Evolutionary conservation across 2,329 filamentous ascomycete species (phyloP).

Genomic region (Hypoxylon sp.): DNA sequence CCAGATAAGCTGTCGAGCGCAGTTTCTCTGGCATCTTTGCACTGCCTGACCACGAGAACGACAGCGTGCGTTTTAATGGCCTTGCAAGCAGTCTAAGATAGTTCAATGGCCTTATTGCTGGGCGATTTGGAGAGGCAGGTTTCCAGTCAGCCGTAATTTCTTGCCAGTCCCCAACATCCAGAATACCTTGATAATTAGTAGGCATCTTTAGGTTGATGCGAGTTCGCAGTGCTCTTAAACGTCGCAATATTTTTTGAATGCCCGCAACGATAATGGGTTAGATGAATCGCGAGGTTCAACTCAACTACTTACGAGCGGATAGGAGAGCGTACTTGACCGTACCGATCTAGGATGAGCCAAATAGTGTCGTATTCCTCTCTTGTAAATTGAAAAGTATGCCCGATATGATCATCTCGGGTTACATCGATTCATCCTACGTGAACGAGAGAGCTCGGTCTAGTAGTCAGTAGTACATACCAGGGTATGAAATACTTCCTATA

Average conservation of each 20-base stretch:
- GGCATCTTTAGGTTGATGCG: slow-evolving; percentile 50
- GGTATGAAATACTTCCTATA: slow-evolving; percentile 4
- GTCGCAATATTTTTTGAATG: neutral
- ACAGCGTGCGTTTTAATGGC: slow-evolving; percentile 23
- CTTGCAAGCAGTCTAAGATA: slow-evolving; percentile 1
- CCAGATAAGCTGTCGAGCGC: slow-evolving; percentile 71
- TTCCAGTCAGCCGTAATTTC: slow-evolving; percentile 53
- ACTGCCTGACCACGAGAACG: slow-evolving; percentile 35
- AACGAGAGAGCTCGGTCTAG: slow-evolving; percentile 5
- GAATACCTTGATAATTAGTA: slow-evolving; percentile 52
- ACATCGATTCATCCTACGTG: neutral
- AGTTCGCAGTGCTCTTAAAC: neutral
- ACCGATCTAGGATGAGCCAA: neutral
- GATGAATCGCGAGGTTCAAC: neutral
- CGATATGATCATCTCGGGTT: neutral
- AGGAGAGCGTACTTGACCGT: neutral
- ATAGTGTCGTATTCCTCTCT: neutral
- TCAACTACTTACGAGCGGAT: neutral
- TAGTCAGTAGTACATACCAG: slow-evolving; percentile 1
- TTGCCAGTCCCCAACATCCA: slow-evolving; percentile 57
- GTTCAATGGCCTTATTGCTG: slow-evolving; percentile 7
- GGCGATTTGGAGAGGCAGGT: slow-evolving; percentile 43
- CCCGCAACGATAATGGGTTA: neutral
- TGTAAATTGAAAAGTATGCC: neutral
- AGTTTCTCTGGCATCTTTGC: slow-evolving; percentile 50